Conservation (phyloP, 805 yeast species). For the Metschnikowia peoriensis region DNA sequence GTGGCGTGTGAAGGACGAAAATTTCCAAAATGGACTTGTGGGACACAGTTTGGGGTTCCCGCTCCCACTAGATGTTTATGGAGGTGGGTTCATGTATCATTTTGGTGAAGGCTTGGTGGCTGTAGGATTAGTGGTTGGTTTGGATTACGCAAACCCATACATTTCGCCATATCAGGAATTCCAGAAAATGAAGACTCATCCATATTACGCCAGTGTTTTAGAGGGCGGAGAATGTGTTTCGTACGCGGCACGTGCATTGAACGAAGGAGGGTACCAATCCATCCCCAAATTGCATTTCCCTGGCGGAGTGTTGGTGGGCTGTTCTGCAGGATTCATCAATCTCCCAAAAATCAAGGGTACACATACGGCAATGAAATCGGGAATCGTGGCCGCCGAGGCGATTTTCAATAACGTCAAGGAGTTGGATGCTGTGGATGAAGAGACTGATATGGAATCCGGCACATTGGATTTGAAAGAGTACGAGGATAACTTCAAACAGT, state of each 20-base stretch:
- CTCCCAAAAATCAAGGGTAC: slow-evolving; percentile 98
- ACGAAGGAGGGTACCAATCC: slow-evolving; percentile 95
- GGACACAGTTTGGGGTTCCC: slow-evolving; percentile 93
- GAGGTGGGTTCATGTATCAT: slow-evolving; percentile 97
- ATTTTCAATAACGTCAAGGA: slow-evolving; percentile 50
- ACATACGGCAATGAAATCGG: slow-evolving; percentile 96
- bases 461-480: slow-evolving; percentile 55
- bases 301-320: slow-evolving; percentile 94
- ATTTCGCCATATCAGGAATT: slow-evolving; percentile 94
- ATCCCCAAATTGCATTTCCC: slow-evolving; percentile 91
- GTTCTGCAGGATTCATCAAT: slow-evolving; percentile 94
- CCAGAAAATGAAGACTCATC: slow-evolving; percentile 91
- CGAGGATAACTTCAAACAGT: slow-evolving; percentile 61
- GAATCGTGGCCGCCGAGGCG: slow-evolving; percentile 90
- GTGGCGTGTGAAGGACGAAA: slow-evolving; percentile 88
- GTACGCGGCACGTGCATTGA: slow-evolving; percentile 93
- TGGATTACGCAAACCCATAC: slow-evolving; percentile 94
- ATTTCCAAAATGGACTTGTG: slow-evolving; percentile 76
- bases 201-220: slow-evolving; percentile 69
- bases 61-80: slow-evolving; percentile 67
- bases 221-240: slow-evolving; percentile 90
- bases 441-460: slow-evolving; percentile 38
- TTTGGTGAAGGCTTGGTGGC: slow-evolving; percentile 91
- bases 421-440: slow-evolving; percentile 46
- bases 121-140: slow-evolving; percentile 91